Evolutionary conservation across 2,329 filamentous ascomycete species (phyloP).

Genomic region (Colletotrichum godetiae): DNA sequence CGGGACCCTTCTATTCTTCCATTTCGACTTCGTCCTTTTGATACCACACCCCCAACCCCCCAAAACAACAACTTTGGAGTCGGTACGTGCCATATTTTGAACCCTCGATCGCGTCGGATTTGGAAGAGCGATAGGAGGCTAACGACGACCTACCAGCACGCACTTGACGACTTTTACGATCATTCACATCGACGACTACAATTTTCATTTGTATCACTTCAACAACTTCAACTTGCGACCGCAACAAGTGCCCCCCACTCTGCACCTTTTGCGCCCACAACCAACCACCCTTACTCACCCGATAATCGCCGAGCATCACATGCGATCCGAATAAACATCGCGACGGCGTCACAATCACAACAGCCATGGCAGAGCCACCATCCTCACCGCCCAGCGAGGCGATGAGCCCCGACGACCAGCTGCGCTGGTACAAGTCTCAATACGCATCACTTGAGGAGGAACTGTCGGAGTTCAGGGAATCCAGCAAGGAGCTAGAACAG

Average conservation of each 20-base stretch:
- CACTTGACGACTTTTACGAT: constrained; percentile 29
- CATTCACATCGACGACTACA: constrained; percentile 12
- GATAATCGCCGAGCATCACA: constrained; percentile 21
- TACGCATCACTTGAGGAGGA: constrained; percentile 94
- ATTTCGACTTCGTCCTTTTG: constrained; percentile 10
- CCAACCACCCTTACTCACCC: background rate
- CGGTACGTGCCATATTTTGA: constrained; percentile 15
- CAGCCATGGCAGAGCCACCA: constrained; percentile 67
- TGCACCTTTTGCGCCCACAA: constrained; percentile 2
- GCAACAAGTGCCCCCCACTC: constrained; percentile 5
- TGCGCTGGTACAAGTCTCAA: constrained; percentile 95
- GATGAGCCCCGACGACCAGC: constrained; percentile 75
- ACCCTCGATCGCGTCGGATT: constrained; percentile 1
- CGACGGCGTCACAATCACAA: constrained; percentile 20
- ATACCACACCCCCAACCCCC: constrained; percentile 8
- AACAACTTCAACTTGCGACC: constrained; percentile 23
- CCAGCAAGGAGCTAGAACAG: constrained; percentile 91
- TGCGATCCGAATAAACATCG: constrained; percentile 12
- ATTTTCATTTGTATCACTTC: constrained; percentile 31
- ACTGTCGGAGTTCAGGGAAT: constrained; percentile 92
- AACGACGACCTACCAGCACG: constrained; percentile 16
- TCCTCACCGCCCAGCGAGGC: constrained; percentile 70
- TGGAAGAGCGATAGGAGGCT: background rate
- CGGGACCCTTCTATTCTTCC: constrained; percentile 14
- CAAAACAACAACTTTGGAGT: constrained; percentile 12